phyloP scores from a whole-genome alignment of 176 grass and related monocot genomes.

The Eragrostis curvula region DNA sequence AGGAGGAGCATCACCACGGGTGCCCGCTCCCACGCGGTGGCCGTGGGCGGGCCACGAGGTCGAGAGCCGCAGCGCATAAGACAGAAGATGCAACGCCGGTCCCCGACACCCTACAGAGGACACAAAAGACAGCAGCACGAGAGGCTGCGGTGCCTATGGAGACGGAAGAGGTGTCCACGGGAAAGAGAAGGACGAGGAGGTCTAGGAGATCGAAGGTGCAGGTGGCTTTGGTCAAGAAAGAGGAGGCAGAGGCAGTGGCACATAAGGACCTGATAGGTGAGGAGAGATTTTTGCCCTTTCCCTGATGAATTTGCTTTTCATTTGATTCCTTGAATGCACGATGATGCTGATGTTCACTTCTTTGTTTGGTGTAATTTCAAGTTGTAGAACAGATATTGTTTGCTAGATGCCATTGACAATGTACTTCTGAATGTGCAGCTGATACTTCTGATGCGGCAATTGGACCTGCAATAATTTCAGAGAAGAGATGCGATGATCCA shows the following conservation, averaged over 20 bases:
- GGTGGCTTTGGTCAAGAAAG: not conserved
- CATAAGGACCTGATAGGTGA: slow-evolving; percentile 37
- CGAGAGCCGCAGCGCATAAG: slow-evolving; percentile 5
- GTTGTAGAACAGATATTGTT: not conserved
- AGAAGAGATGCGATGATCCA: not conserved
- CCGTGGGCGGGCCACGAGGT: slow-evolving; percentile 21
- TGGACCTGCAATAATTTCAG: not conserved
- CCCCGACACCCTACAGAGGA: slow-evolving; percentile 40
- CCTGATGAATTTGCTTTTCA: not conserved
- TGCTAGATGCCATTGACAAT: not conserved
- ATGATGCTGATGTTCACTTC: not conserved
- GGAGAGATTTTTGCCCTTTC: not conserved
- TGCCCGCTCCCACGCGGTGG: slow-evolving; percentile 35
- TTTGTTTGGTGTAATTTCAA: not conserved
- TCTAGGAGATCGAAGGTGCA: slow-evolving; percentile 33
- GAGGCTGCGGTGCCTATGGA: slow-evolving; percentile 9
- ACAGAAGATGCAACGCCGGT: slow-evolving; percentile 11
- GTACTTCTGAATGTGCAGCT: slow-evolving; percentile 17
- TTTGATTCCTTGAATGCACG: not conserved
- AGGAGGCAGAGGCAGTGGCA: not conserved
- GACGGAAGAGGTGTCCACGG: slow-evolving; percentile 16
- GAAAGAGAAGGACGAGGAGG: slow-evolving; percentile 26
- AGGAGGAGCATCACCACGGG: slow-evolving; percentile 1
- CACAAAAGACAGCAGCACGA: slow-evolving; percentile 17
- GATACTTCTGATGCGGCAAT: slow-evolving; percentile 6